Percentiles rank a stretch among this genome's conserved stretches.
Evolutionary conservation across 192 early-diverging fungal species (phyloP).

Genomic region (Coemansia sp.): DNA sequence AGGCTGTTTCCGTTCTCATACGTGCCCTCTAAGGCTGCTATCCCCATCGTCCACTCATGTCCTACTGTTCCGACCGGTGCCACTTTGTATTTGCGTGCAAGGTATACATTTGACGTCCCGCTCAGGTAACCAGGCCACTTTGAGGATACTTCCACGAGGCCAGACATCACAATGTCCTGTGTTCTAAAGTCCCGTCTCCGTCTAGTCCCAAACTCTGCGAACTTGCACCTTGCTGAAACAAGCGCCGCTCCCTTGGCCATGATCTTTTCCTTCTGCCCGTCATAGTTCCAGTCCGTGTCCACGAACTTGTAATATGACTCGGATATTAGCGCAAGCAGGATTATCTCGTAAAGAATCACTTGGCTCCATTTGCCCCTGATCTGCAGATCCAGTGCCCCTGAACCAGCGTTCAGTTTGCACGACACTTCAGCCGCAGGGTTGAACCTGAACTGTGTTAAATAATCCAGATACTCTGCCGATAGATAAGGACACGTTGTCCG

Average conservation of each 20-base stretch:
- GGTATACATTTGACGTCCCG: slow-evolving; percentile 72
- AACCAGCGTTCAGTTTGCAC: slow-evolving; percentile 16
- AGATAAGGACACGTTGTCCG: slow-evolving; percentile 56
- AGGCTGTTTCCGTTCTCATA: slow-evolving; percentile 59
- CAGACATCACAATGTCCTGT: slow-evolving; percentile 63
- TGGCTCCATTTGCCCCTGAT: slow-evolving; percentile 67
- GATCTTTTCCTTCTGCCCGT: slow-evolving; percentile 59
- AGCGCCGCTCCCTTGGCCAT: slow-evolving; percentile 56
- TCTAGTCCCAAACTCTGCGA: slow-evolving; percentile 80
- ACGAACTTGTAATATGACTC: slow-evolving; percentile 69
- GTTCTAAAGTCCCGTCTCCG: slow-evolving; percentile 67
- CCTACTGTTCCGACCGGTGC: slow-evolving; percentile 57
- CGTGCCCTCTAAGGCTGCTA: slow-evolving; percentile 65
- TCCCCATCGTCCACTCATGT: slow-evolving; percentile 78
- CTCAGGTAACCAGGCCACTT: slow-evolving; percentile 52
- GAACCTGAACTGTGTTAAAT: slow-evolving; percentile 61
- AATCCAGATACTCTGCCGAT: slow-evolving; percentile 59
- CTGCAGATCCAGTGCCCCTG: slow-evolving; percentile 44
- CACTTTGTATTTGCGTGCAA: slow-evolving; percentile 58
- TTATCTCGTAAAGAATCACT: slow-evolving; percentile 76
- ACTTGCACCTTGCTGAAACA: slow-evolving; percentile 59
- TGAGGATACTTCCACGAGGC: slow-evolving; percentile 22
- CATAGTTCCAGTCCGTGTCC: slow-evolving; percentile 69
- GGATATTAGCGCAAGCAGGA: slow-evolving; percentile 66
- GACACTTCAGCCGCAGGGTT: slow-evolving; percentile 14